Evolutionary conservation across 352 stramenopile genomes (phyloP).

Genomic region (Phytophthora citricola): DNA sequence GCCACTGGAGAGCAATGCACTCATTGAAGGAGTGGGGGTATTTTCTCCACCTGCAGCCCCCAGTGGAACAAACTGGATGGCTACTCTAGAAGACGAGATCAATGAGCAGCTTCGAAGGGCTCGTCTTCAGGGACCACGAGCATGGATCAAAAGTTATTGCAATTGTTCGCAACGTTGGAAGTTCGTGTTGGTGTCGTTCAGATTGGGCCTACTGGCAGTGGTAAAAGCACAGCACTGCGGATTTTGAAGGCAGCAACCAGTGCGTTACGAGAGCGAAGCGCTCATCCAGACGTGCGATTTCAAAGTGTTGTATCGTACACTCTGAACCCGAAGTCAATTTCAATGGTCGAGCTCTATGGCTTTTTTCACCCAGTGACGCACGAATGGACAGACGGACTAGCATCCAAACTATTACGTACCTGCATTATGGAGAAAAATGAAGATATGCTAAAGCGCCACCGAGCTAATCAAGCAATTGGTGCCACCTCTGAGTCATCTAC

Average conservation of each 20-base stretch:
- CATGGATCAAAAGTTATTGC: constrained; percentile 91
- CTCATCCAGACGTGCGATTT: constrained; percentile 60
- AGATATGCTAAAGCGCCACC: constrained; percentile 39
- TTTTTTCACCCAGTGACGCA: constrained; percentile 85
- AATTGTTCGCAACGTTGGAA: constrained; percentile 93
- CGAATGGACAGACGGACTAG: constrained; percentile 87
- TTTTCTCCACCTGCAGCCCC: constrained; percentile 9
- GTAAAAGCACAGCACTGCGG: constrained; percentile 64
- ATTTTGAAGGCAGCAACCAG: constrained; percentile 62
- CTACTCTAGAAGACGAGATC: constrained; percentile 77
- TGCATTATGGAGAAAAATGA: constrained; percentile 82
- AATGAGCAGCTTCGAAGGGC: constrained; percentile 67
- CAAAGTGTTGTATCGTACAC: constrained; percentile 63
- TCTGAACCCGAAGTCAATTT: constrained; percentile 86
- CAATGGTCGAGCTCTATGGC: constrained; percentile 83
- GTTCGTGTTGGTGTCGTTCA: constrained; percentile 91
- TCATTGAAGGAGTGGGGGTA: constrained; percentile 30
- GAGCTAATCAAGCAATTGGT: constrained; percentile 24
- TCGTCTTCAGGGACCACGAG: constrained; percentile 65
- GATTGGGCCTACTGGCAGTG: constrained; percentile 69
- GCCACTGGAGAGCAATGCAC: constrained; percentile 9
- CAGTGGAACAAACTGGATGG: constrained; percentile 37
- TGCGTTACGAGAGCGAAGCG: constrained; percentile 50
- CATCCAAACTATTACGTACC: constrained; percentile 70
- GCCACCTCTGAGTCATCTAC: constrained; percentile 27